A percentile compares a stretch with the other conserved stretches of the same genome.
phyloP scores from a whole-genome alignment of 1,139 yeast genomes.

The Taiozyma sp. region DNA sequence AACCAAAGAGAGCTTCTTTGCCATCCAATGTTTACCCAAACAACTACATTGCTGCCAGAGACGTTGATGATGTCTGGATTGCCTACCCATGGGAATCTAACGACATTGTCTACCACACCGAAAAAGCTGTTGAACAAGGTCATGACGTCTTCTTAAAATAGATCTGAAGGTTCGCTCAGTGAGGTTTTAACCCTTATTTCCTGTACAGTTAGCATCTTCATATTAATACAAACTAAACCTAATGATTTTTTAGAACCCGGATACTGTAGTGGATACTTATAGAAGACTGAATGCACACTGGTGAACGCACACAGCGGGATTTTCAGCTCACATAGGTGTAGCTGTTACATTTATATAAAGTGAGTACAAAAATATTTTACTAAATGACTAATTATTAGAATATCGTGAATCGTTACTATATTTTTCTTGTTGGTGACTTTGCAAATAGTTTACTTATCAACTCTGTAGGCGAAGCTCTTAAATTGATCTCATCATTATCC shows the following conservation, averaged over 20 bases:
- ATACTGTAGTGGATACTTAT: too few species aligned
- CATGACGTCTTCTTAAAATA: conserved; percentile 34
- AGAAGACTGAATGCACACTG: too few species aligned
- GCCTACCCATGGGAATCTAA: conserved; percentile 97
- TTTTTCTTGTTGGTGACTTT: background rate
- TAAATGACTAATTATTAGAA: too few species aligned
- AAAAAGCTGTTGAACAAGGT: conserved; percentile 75
- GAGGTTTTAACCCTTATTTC: background rate
- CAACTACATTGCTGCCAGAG: conserved; percentile 85
- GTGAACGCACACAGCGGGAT: too few species aligned
- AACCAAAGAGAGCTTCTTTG: conserved; percentile 74
- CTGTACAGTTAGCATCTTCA: background rate
- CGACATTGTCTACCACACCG: conserved; percentile 85
- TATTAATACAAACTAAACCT: background rate
- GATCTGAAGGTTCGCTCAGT: background rate
- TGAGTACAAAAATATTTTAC: too few species aligned
- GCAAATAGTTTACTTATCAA: background rate
- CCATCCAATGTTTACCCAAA: conserved; percentile 40
- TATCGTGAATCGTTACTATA: too few species aligned
- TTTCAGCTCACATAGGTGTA: too few species aligned
- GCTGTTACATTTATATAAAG: too few species aligned
- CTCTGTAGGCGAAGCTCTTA: background rate
- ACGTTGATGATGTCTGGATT: conserved; percentile 91
- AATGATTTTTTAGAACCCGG: background rate
- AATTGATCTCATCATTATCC: conserved; percentile 13